Percentiles rank a stretch among this genome's conserved stretches.
These are phyloP conservation scores for Lentinula edodes DNA, from an alignment of 768 basidiomycete species.

Conservation along the genomic window DNA sequence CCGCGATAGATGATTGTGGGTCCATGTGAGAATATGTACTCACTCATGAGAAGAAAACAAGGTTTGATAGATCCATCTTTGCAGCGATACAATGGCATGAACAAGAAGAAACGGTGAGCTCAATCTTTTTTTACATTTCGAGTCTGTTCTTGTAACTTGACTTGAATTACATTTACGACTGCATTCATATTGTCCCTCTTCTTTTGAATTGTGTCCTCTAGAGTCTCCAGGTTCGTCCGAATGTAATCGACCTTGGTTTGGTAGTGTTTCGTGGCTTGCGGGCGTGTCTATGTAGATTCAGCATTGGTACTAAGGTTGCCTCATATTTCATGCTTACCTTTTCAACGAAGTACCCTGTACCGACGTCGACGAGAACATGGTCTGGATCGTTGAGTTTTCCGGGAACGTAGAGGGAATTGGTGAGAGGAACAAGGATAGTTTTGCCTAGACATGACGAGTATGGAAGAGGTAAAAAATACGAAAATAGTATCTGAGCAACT, in stretches of 20 bases:
- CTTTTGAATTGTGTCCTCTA: constrained; percentile 86
- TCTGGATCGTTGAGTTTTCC: constrained; percentile 81
- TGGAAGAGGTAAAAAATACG: no score
- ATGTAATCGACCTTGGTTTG: constrained; percentile 77
- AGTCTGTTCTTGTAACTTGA: constrained; percentile 28
- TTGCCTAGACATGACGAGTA: constrained; percentile 47
- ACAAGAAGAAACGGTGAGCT: neutral
- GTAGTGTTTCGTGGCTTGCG: constrained; percentile 80
- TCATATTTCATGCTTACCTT: constrained; percentile 51
- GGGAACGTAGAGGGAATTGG: constrained; percentile 92
- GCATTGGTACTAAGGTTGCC: neutral
- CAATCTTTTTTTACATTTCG: constrained; percentile 1
- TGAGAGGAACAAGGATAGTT: constrained; percentile 86
- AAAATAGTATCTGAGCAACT: constrained; percentile 8
- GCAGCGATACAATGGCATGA: neutral
- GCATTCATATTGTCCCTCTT: constrained; percentile 88
- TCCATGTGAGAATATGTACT: no score
- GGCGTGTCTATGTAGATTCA: constrained; percentile 52
- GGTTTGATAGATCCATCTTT: no score
- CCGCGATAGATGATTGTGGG: no score
- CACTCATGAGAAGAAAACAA: no score
- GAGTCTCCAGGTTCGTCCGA: constrained; percentile 72
- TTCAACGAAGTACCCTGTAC: constrained; percentile 94
- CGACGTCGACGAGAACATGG: constrained; percentile 90
- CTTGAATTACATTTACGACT: constrained; percentile 68